Conservation (phyloP, 768 basidiomycete genomes). For the Pholiota microspora region DNA sequence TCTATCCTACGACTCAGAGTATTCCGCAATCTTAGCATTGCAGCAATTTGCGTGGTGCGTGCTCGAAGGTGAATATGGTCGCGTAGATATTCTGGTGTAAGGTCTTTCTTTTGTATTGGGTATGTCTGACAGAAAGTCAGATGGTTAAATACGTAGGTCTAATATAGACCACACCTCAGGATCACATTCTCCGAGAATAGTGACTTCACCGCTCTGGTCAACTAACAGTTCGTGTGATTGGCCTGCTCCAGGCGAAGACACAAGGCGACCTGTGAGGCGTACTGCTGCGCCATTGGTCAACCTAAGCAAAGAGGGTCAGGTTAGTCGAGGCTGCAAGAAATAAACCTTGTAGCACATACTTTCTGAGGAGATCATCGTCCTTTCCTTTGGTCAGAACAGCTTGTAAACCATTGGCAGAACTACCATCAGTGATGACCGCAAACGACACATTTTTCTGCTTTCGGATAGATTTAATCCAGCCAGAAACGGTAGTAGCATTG, state of each 20-base stretch:
- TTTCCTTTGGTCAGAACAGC: slow-evolving; percentile 62
- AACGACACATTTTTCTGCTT: slow-evolving; percentile 90
- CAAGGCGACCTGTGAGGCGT: slow-evolving; percentile 41
- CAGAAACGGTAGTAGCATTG: slow-evolving; percentile 50
- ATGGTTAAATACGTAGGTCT: not conserved
- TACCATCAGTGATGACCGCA: slow-evolving; percentile 80
- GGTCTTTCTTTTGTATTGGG: slow-evolving; percentile 88
- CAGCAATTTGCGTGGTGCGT: slow-evolving; percentile 67
- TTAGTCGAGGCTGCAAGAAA: slow-evolving; percentile 22
- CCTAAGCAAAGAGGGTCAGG: slow-evolving; percentile 17
- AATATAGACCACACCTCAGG: slow-evolving; percentile 34
- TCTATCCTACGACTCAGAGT: slow-evolving; percentile 53
- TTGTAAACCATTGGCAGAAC: slow-evolving; percentile 67
- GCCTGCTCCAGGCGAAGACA: slow-evolving; percentile 40
- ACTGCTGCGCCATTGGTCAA: slow-evolving; percentile 42
- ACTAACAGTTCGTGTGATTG: slow-evolving; percentile 50
- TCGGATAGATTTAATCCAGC: slow-evolving; percentile 85
- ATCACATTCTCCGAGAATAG: slow-evolving; percentile 46
- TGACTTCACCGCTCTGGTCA: slow-evolving; percentile 32
- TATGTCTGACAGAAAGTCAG: slow-evolving; percentile 51
- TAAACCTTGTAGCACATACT: slow-evolving; percentile 13
- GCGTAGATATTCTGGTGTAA: slow-evolving; percentile 77
- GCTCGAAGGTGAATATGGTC: slow-evolving; percentile 88
- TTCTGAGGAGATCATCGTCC: slow-evolving; percentile 24
- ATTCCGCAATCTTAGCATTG: slow-evolving; percentile 76